Evolutionary conservation across 1,139 yeast genomes (phyloP), one percentile per base, ranked within the genome.

Genomic region (Candida sanyaensis): DNA sequence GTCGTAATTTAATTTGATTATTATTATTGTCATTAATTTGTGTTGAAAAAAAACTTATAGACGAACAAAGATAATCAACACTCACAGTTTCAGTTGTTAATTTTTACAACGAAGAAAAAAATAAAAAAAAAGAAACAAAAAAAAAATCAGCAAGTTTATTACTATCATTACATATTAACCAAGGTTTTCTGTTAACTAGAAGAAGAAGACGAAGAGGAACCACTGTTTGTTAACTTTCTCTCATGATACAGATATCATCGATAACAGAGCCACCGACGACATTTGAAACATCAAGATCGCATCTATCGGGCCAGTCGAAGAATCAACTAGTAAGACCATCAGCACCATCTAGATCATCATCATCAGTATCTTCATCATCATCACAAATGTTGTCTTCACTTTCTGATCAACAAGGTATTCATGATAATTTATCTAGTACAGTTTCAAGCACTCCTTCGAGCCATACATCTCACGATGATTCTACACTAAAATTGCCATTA

Each of bases 181-280:
- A 26, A 26, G 28, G 6, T 26, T 26, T 6, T 26, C 28, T 6
- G 6, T 6, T 6, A 26, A 26, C 6, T 8, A 8, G 9, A 26
- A 26, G 28, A 26, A 26, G 28, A 26, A 26, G 28, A 24, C 27
- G n/a, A n/a, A n/a, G n/a, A n/a, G 27, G 27, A 26, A 6, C 9
- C 17, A 30, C 24, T 31, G 23, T 31, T 40, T 37, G 8, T 27
- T 21, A 21, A 21, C 13, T 21, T 34, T 21, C 11, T 23, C 29
- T 9, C 13, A 47, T 47, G 50, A 44, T 47, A 41, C 45, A 44
- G 23, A 38, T 47, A 47, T 44, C 50, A 41, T 37, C 47, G 23
- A 36, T 37, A 29, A 12, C 44, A 33, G 37, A 36, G 23, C 23
- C 33, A 21, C 39, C 30, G 39, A 13, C 39, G 4, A 36, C 28